phyloP scores from a whole-genome alignment of 1,284 basidiomycete species.

The Cryptococcus hybrid region DNA sequence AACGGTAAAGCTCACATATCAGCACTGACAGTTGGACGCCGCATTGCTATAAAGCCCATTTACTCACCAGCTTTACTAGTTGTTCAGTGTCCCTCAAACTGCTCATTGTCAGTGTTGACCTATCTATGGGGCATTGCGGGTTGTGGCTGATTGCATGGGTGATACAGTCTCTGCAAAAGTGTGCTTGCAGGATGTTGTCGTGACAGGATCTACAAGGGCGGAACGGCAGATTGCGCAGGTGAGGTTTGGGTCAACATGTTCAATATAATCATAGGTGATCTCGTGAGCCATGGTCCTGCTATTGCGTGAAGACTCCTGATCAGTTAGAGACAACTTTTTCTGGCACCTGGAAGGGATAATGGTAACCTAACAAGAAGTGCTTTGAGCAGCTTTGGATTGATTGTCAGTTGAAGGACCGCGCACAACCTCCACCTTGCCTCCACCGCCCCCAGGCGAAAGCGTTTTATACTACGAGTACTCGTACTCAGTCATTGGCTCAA shows the following conservation, averaged over 20 bases:
- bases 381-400: no score
- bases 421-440: no score
- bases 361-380: no score
- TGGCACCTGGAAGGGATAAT: no score
- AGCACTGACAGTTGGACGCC: not conserved
- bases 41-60: not conserved
- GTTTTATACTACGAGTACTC: no score
- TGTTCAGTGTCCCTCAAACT: constrained; percentile 23
- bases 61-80: constrained; percentile 21
- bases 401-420: no score
- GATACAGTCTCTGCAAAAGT: constrained; percentile 82
- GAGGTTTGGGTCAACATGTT: constrained; percentile 47
- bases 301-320: no score
- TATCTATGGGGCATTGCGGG: constrained; percentile 73
- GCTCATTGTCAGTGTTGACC: constrained; percentile 57
- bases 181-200: constrained; percentile 67
- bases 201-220: constrained; percentile 71
- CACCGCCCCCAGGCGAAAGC: no score
- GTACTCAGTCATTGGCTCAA: no score
- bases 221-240: constrained; percentile 82
- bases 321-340: no score
- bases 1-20: constrained; percentile 1
- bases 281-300: constrained; percentile 14
- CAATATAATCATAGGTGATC: constrained; percentile 40
- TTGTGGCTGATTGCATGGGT: constrained; percentile 57